Evolutionary conservation across 2,329 filamentous ascomycete species (phyloP), one percentile per base, ranked within the genome.

Genomic region (Boeremia exigua): DNA sequence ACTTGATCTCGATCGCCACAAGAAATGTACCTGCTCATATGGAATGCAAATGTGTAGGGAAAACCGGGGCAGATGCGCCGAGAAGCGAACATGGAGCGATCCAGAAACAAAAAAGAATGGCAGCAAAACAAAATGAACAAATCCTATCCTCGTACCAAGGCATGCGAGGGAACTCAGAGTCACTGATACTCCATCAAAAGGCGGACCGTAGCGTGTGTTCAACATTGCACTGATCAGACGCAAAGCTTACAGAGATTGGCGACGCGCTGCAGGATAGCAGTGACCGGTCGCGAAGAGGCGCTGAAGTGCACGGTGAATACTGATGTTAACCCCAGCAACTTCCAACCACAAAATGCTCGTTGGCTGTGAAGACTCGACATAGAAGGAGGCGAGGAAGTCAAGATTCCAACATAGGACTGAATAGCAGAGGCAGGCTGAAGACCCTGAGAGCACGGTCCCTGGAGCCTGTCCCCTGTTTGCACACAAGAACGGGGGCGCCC

Each of bases 211-310:
- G 54, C 54, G 48, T 54, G 48, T 62, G 59, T 62, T 29, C 45
- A 62, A 62, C 59, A 62, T 62, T 39, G 54, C 58, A 62, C 59
- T 58, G 45, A 51, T 12, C 17, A 51, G 42, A 51, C 27, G 37
- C 42, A 50, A 38, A 47, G 36, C 47, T 56, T 51, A 56, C 53
- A 56, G 19, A 56, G 53, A 56, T 56, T 47, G 36, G 47, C 47
- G 42, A 56, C 3, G 42, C 43, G 30, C 53, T 51, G 53, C 48
- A 46, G 33, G n/a, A 25, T 19, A 34, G 44, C 46, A 52, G 47
- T 40, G 40, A 30, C 49, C 44, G 14, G 49, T 50, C 28, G 25
- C 38, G 43, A 51, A 38, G 48, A 32, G 15, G 30, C 17, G 28
- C 33, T 33, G 14, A 11, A 27, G 6, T 30, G 6, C 6, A 15